These are phyloP conservation scores for Dendrobium officinale DNA, from an alignment of 106 monocot genomes.

Conservation along the genomic window DNA sequence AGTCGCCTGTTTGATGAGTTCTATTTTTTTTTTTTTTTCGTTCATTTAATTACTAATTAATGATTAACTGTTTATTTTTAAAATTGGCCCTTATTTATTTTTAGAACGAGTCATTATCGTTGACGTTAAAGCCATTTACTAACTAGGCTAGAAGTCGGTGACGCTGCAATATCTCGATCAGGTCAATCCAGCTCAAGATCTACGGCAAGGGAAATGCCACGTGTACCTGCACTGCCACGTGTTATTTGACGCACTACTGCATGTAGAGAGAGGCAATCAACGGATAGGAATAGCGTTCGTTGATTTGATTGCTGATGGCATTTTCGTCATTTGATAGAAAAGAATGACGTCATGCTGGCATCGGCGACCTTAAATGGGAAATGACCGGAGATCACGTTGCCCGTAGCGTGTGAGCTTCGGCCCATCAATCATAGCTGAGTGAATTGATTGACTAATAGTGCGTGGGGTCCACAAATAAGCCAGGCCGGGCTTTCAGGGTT, in stretches of 20 bases:
- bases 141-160: too few relatives aligned
- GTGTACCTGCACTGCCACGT: neutral
- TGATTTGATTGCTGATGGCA: neutral
- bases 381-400: constrained; percentile 1
- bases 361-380: neutral
- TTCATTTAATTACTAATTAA: too few relatives aligned
- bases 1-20: too few relatives aligned
- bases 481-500: neutral
- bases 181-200: neutral
- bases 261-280: neutral
- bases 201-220: neutral
- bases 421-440: neutral
- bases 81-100: too few relatives aligned
- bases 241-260: neutral
- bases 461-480: neutral
- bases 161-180: too few relatives aligned
- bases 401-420: constrained; percentile 4
- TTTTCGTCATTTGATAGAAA: neutral
- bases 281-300: neutral
- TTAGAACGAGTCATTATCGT: too few relatives aligned
- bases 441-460: neutral
- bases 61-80: too few relatives aligned
- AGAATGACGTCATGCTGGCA: neutral
- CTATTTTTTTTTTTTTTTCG: too few relatives aligned
- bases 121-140: too few relatives aligned